Evolutionary conservation across 371 early-diverging fungal genomes (phyloP).

Genomic region (Syncephalis plumigaleata): DNA sequence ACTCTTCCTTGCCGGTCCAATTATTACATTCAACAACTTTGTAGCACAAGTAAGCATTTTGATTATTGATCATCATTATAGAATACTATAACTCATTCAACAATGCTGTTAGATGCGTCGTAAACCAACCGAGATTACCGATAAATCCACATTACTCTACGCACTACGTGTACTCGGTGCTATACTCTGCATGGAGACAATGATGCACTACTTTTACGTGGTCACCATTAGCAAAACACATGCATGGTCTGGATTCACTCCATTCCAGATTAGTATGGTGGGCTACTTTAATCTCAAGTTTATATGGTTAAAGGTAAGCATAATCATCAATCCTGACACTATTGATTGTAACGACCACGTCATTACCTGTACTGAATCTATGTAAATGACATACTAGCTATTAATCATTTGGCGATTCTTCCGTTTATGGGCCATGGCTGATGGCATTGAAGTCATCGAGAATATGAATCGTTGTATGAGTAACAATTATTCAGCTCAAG

Average conservation of each 20-base stretch:
- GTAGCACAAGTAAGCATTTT: constrained; percentile 54
- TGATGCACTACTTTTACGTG: constrained; percentile 63
- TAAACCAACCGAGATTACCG: constrained; percentile 12
- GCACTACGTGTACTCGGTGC: constrained; percentile 24
- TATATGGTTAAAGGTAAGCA: constrained; percentile 71
- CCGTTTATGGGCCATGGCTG: constrained; percentile 75
- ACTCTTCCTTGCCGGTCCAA: constrained; percentile 86
- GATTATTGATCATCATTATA: not conserved
- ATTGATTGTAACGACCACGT: too few relatives aligned
- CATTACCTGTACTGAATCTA: not conserved
- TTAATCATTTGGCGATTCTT: constrained; percentile 78
- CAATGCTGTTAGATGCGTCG: not conserved
- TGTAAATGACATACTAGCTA: not conserved
- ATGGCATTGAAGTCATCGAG: constrained; percentile 70
- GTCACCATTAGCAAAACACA: constrained; percentile 67
- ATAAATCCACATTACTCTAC: constrained; percentile 17
- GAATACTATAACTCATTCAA: too few relatives aligned
- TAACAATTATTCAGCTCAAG: constrained; percentile 76
- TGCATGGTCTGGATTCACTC: constrained; percentile 56
- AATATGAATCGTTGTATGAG: constrained; percentile 89
- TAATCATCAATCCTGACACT: too few relatives aligned
- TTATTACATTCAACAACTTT: constrained; percentile 86
- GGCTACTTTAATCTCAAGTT: constrained; percentile 68
- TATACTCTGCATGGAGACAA: constrained; percentile 60
- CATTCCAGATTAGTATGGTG: constrained; percentile 57